A percentile compares a stretch with the other conserved stretches of the same genome.
phyloP scores from a whole-genome alignment of 106 monocot genomes.

The Phalaenopsis equestris region DNA sequence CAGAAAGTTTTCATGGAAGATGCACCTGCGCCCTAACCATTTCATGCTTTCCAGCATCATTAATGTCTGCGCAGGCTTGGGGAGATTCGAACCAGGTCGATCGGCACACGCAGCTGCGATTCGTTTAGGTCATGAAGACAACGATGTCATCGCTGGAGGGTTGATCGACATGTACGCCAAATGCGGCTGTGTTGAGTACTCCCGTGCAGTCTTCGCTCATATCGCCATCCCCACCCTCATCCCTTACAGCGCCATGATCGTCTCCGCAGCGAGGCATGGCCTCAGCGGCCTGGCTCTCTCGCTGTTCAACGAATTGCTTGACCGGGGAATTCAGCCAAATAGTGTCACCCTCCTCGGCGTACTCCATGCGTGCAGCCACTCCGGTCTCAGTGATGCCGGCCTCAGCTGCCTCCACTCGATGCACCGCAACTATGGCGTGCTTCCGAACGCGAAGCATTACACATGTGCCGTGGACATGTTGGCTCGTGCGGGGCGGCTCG shows the following conservation, averaged over 20 bases:
- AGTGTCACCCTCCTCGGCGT: slow-evolving; percentile 62
- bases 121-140: slow-evolving; percentile 24
- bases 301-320: slow-evolving; percentile 58
- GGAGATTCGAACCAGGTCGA: slow-evolving; percentile 48
- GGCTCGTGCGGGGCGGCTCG: slow-evolving; percentile 62
- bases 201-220: slow-evolving; percentile 44
- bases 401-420: slow-evolving; percentile 46
- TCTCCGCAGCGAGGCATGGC: slow-evolving; percentile 51
- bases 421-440: slow-evolving; percentile 33
- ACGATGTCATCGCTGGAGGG: slow-evolving; percentile 56
- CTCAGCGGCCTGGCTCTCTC: slow-evolving; percentile 18
- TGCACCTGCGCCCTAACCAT: slow-evolving; percentile 43
- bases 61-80: slow-evolving; percentile 57
- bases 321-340: slow-evolving; percentile 45
- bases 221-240: slow-evolving; percentile 41
- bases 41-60: slow-evolving; percentile 68
- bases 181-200: slow-evolving; percentile 51
- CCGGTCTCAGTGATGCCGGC: slow-evolving; percentile 55
- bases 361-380: slow-evolving; percentile 77
- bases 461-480: slow-evolving; percentile 89
- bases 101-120: slow-evolving; percentile 44
- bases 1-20: slow-evolving; percentile 15
- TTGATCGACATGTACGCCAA: slow-evolving; percentile 92
- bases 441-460: slow-evolving; percentile 54
- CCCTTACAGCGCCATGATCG: slow-evolving; percentile 67